Base-by-base conservation (phyloP, 139 green algal species). In the Coelastrella sp. region DNA sequence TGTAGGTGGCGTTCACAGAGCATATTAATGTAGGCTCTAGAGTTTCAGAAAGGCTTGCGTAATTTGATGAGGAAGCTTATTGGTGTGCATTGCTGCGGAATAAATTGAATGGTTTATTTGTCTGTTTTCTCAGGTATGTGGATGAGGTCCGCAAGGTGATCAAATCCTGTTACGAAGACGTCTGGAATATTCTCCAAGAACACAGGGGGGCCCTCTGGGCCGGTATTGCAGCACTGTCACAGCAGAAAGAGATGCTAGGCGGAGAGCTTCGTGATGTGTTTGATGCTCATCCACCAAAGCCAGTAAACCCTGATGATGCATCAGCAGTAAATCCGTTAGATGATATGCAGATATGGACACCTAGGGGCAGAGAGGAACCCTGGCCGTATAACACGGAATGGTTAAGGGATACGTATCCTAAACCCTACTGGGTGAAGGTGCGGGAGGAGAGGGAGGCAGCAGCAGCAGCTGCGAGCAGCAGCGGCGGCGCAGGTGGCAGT, bases 371-470 rank as follows among this genome's bases (percentile, higher is more conserved):
- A n/a, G 25, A 67, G 27, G 30, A 69, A 30, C 63, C 62, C 50
- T 93, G 90, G 90, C 90, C 90, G 15, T 93, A 89, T 59, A 86
- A 86, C n/a, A 84, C 90, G 0, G 87, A 91, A 40, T 93, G 87
- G 87, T 86, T 93, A 5, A 78, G 88, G 45, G 87, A 91, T 74
- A 87, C 90, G 4, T 90, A 90, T 64, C 83, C 87, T 11, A 84
- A 64, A 67, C 90, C 90, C 7, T 83, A 93, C 79, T 93, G 85
- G 85, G 89, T 88, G 62, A 7, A 23, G 3, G 66, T 86, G 48
- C 53, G 84, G 25, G 21, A 85, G 68, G 41, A 79, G 68, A 48
- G 81, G 72, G 35, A 84, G 43, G 79, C 62, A 51, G 53, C 72
- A 78, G 67, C 59, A 67, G 60, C 62, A 51, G 32, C n/a, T n/a